Percentiles rank a stretch among this genome's conserved stretches.
Conservation (phyloP, 495 filamentous ascomycete species). For the Beverwykella pulmonaria region DNA sequence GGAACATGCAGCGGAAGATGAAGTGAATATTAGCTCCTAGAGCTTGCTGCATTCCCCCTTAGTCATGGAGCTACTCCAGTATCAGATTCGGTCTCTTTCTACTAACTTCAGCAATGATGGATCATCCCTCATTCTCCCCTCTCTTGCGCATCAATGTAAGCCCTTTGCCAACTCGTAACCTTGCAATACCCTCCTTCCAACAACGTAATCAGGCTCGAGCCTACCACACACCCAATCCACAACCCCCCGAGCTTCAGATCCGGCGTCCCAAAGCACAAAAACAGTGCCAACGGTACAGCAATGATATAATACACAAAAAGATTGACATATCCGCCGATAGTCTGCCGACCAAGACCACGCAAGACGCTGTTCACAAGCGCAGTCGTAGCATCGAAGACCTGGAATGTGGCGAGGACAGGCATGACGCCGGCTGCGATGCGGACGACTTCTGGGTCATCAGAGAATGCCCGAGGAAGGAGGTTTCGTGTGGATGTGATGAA, state of each 20-base stretch:
- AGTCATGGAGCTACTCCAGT: too few species aligned
- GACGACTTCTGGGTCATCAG: slow-evolving; percentile 15
- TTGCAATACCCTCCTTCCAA: slow-evolving; percentile 20
- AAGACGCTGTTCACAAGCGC: slow-evolving; percentile 13
- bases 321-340: slow-evolving; percentile 27
- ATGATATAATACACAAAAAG: slow-evolving; percentile 20
- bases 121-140: slow-evolving; percentile 11
- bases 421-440: slow-evolving; percentile 15
- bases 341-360: slow-evolving; percentile 25
- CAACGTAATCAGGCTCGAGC: slow-evolving; percentile 14
- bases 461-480: slow-evolving; percentile 15
- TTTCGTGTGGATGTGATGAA: slow-evolving; percentile 2
- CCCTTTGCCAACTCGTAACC: slow-evolving; percentile 13
- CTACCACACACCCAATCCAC: slow-evolving; percentile 23
- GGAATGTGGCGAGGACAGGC: slow-evolving; percentile 22
- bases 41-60: too few species aligned
- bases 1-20: too few species aligned
- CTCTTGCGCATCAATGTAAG: slow-evolving; percentile 11
- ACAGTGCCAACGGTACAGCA: slow-evolving; percentile 24
- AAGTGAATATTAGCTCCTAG: too few species aligned
- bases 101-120: too few species aligned
- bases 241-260: slow-evolving; percentile 15
- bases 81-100: too few species aligned
- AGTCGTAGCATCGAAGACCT: slow-evolving; percentile 21
- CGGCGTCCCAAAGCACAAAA: slow-evolving; percentile 23